Base-by-base conservation (phyloP, 352 stramenopile genomes). In the Thraustotheca clavata region DNA sequence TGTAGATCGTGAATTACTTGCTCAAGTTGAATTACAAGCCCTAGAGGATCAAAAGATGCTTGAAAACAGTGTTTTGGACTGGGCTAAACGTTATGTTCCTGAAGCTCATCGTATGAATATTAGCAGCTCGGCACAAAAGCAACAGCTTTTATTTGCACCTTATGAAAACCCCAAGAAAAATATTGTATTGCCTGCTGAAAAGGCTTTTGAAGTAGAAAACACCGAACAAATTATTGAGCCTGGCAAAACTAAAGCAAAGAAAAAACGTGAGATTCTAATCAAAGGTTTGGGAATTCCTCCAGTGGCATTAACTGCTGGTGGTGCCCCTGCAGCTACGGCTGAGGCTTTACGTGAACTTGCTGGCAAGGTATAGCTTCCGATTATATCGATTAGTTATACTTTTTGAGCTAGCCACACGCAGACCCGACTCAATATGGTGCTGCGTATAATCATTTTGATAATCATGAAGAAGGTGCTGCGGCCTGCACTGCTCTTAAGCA, bases 101-200 rank as follows among this genome's bases (percentile, higher is more conserved):
- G 95, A 98, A 65, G 89, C 91, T n/a, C 68, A 95, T n/a, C 86
- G 87, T 18, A 89, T 99, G 57, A 99, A 99, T 74, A 73, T 97
- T 24, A 95, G 89, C 59, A 97, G 85, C 43, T 84, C 91, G 1
- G 71, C 83, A 7, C 96, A 99, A 72, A 91, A 99, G 41, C 81
- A 94, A 69, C 96, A 97, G 5, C 76, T 99, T 62, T 77, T 99
- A n/a, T 99, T 99, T 68, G 96, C 94, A 16, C 85, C 86, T 22
- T 92, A 92, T 36, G 72, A 71, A 3, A 79, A 94, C 49, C 60
- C 76, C 3, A 88, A 87, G 34, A 89, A 83, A 68, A 85, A 69
- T 49, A 85, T 73, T 65, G 83, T 87, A 55, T 76, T 83, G 55
- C 89, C 79, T 27, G 62, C 73, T 27, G 77, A 94, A 67, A 75